Conservation (phyloP, 208 protist genomes). For the Trypanosoma vivax region DNA sequence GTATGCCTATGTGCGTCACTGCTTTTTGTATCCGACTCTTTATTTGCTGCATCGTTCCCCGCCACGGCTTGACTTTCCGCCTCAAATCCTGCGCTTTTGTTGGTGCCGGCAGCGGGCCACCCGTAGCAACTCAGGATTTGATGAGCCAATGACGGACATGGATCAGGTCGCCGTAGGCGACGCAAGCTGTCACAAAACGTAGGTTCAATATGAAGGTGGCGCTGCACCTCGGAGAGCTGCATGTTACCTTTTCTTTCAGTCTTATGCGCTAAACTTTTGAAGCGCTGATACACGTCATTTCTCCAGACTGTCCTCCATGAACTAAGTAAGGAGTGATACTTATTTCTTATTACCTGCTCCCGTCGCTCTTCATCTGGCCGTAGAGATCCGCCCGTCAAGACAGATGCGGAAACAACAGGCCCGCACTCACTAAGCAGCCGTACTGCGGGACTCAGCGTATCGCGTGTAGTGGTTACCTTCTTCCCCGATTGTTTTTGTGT, state of each 20-base stretch:
- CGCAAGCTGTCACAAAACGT: slow-evolving; percentile 73
- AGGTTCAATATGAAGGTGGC: slow-evolving; percentile 47
- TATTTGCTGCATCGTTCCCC: too few relatives aligned
- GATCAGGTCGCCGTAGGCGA: slow-evolving; percentile 48
- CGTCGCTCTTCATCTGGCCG: slow-evolving; percentile 18
- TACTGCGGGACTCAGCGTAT: neutral
- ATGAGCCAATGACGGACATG: slow-evolving; percentile 55
- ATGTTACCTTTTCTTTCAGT: slow-evolving; percentile 50
- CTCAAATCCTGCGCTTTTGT: neutral
- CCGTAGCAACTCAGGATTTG: slow-evolving; percentile 70
- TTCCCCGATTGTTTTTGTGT: neutral
- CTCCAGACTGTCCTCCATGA: slow-evolving; percentile 68
- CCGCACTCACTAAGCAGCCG: slow-evolving; percentile 9
- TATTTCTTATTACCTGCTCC: slow-evolving; percentile 17
- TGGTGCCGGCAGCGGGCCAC: slow-evolving; percentile 5
- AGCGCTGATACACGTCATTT: slow-evolving; percentile 53
- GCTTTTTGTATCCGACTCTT: too few relatives aligned
- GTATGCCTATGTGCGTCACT: too few relatives aligned
- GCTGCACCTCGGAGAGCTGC: slow-evolving; percentile 28
- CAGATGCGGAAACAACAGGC: slow-evolving; percentile 51
- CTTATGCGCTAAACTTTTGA: slow-evolving; percentile 32
- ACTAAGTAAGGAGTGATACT: slow-evolving; percentile 36
- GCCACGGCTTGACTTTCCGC: too few relatives aligned
- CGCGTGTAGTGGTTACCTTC: neutral
- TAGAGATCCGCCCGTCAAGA: slow-evolving; percentile 34